Evolutionary conservation across 192 early-diverging fungal species (phyloP), one percentile per base, ranked within the genome.

Genomic region (Helicostylum pulchrum): DNA sequence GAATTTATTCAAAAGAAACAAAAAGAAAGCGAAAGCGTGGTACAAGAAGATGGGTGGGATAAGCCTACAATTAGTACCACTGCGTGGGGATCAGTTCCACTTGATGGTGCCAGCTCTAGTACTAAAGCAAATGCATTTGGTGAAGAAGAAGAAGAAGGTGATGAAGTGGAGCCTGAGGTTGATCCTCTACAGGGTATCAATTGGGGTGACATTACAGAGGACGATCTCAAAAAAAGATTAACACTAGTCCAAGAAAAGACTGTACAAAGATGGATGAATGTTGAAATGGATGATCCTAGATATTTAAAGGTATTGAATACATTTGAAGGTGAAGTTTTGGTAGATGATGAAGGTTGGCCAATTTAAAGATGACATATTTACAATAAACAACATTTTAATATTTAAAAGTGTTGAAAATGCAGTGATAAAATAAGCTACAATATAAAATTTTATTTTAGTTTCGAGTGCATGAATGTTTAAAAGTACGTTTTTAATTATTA

Each of bases 261-360:
- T 0, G 17, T 32, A 0, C 45, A 43, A 36, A 19, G 61, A 20
- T 64, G 68, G 61, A 6, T 70, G 12, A 64, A 62, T 48, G 47
- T 70, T 3, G 61, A 63, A 19, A 55, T 70, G 21, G 43, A 70
- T 31, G 68, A 70, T 31, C 54, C 68, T 20, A 26, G 46, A 1
- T 70, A 70, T 50, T 15, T 63, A 0, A 70, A 70, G 36, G 68
- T 70, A 7, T n/a, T 70, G 0, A 57, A 58, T 53, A 53, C 49
- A 0, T 52, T 64, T 52, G 62, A 64, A 26, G 51, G 42, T 1
- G 51, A 64, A 26, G 8, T 11, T 4, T n/a, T 53, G 7, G 42
- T 49, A 42, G 62, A 64, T 17, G 42, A 64, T 17, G 62, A 64
- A 12, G 62, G 50, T 9, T 64, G 62, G 62, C 10, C 32, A 5